phyloP scores from a whole-genome alignment of 2,329 filamentous ascomycete genomes.

The Harringtonia lauricola region DNA sequence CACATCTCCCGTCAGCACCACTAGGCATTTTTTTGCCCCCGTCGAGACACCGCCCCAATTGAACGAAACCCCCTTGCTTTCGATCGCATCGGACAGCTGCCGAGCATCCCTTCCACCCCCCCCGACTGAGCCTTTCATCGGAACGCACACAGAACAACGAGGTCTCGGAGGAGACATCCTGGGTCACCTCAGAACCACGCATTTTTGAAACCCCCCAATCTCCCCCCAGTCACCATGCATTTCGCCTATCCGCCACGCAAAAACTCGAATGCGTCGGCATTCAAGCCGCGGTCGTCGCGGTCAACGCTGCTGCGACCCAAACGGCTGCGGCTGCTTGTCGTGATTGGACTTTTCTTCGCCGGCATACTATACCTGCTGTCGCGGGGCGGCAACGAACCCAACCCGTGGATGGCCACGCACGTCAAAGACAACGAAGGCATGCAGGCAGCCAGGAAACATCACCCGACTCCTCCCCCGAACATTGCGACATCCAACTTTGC shows the following conservation, averaged over 20 bases:
- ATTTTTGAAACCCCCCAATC: background rate
- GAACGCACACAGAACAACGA: too few relatives aligned
- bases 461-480: background rate
- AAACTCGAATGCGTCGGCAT: constrained; percentile 64
- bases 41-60: background rate
- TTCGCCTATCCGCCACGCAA: constrained; percentile 84
- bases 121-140: too few relatives aligned
- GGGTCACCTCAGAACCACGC: too few relatives aligned
- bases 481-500: constrained; percentile 14
- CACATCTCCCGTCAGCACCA: too few relatives aligned
- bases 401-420: constrained; percentile 10
- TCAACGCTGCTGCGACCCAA: constrained; percentile 42
- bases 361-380: constrained; percentile 51
- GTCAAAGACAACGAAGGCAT: constrained; percentile 3
- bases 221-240: constrained; percentile 50
- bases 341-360: constrained; percentile 43
- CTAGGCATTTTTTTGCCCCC: background rate
- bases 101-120: too few relatives aligned
- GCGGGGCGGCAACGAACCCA: constrained; percentile 11
- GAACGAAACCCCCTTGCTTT: too few relatives aligned
- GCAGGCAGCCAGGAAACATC: constrained; percentile 2
- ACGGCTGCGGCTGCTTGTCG: constrained; percentile 47
- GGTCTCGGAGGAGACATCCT: background rate
- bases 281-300: constrained; percentile 48
- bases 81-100: too few relatives aligned